These are phyloP conservation scores for Paramyrothecium roridum DNA, from an alignment of 2,329 filamentous ascomycete species.

Conservation along the genomic window DNA sequence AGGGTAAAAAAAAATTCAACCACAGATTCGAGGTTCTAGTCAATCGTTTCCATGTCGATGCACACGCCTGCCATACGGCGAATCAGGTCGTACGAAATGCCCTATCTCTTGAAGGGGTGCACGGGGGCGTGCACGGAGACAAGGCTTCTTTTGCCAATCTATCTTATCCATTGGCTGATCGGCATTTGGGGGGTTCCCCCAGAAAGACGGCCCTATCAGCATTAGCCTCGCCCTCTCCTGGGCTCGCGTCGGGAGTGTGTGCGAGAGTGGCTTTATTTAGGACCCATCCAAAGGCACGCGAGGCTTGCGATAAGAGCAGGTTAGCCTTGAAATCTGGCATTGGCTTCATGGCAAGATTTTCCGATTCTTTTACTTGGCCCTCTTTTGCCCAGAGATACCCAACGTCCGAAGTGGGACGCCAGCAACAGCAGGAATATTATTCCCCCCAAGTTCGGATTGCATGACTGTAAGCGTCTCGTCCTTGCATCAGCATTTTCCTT, in stretches of 20 bases:
- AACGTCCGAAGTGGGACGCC: background rate
- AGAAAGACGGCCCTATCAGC: background rate
- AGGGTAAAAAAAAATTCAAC: too few relatives aligned
- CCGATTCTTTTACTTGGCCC: background rate
- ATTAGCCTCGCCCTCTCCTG: background rate
- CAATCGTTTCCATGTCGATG: too few relatives aligned
- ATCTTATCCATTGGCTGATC: background rate
- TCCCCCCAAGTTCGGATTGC: background rate
- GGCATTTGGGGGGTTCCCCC: background rate
- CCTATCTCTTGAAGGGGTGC: background rate
- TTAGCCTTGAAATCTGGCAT: too few relatives aligned
- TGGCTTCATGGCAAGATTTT: background rate
- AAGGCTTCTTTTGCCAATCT: background rate
- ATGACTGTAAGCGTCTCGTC: background rate
- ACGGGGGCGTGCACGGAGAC: background rate
- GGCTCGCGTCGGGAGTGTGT: background rate
- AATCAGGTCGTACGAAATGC: background rate
- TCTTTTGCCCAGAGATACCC: background rate
- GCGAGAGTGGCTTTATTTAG: background rate
- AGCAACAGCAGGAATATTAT: background rate
- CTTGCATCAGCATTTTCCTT: background rate
- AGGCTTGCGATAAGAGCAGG: background rate
- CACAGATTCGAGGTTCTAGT: too few relatives aligned
- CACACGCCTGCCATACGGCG: too few relatives aligned
- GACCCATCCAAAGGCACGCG: background rate